Percentiles rank a stretch among this genome's conserved stretches.
Evolutionary conservation across 495 filamentous ascomycete genomes (phyloP).

Genomic region (Talaromyces trachyspermus): DNA sequence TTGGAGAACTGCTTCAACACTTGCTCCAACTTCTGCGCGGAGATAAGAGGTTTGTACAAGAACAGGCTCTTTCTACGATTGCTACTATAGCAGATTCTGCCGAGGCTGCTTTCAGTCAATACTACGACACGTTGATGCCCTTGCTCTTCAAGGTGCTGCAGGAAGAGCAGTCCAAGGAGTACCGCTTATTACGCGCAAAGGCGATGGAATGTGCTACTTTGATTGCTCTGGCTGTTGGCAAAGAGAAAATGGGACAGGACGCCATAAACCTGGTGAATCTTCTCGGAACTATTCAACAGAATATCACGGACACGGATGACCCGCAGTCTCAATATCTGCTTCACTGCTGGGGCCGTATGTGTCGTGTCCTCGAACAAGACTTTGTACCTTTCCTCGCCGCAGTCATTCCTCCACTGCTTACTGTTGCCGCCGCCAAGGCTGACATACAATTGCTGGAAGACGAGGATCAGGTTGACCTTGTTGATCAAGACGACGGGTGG

Average conservation of each 20-base stretch:
- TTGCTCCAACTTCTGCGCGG: conserved; percentile 80
- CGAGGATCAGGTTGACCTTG: conserved; percentile 85
- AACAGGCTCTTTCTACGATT: conserved; percentile 96
- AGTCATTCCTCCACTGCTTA: conserved; percentile 90
- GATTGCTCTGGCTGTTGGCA: conserved; percentile 92
- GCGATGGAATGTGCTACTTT: conserved; percentile 99
- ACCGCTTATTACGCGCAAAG: conserved; percentile 84
- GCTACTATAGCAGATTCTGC: conserved; percentile 98
- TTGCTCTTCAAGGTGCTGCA: conserved; percentile 81
- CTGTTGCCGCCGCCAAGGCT: conserved; percentile 89
- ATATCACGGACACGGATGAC: conserved; percentile 86
- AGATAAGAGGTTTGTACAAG: conserved; percentile 91
- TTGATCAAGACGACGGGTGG: conserved; percentile 96
- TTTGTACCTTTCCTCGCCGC: conserved; percentile 87
- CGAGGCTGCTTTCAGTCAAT: conserved; percentile 89
- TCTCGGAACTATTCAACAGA: conserved; percentile 77
- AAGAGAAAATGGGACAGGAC: conserved; percentile 82
- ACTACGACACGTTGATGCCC: conserved; percentile 94
- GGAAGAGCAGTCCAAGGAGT: conserved; percentile 86
- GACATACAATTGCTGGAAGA: conserved; percentile 96
- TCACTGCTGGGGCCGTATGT: conserved; percentile 99
- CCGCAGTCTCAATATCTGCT: conserved; percentile 95
- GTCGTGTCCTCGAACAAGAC: conserved; percentile 79
- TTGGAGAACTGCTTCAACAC: conserved; percentile 76
- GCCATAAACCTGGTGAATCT: conserved; percentile 79